phyloP scores from a whole-genome alignment of 805 yeast genomes.

The Saccharomycopsis capsularis region DNA sequence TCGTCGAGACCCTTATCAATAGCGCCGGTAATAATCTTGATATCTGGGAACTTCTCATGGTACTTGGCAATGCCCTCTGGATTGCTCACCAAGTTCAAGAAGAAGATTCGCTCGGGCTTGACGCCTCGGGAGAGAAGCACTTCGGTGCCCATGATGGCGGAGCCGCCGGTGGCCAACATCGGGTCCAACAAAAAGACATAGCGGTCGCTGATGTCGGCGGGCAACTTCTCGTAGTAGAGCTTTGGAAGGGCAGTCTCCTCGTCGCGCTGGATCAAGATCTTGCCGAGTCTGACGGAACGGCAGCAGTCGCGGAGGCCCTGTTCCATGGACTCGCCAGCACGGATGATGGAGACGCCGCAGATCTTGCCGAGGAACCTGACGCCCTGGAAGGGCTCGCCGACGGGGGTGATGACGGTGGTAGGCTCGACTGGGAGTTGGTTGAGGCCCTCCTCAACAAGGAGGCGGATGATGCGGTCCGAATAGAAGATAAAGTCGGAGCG shows the following conservation, averaged over 20 bases:
- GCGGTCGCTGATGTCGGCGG: constrained; percentile 82
- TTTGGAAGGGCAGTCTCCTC: constrained; percentile 96
- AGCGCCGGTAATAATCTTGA: constrained; percentile 89
- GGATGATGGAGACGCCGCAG: constrained; percentile 95
- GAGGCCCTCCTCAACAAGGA: constrained; percentile 91
- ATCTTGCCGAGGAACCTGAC: constrained; percentile 82
- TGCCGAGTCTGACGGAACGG: constrained; percentile 92
- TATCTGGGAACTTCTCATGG: constrained; percentile 70
- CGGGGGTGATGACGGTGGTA: constrained; percentile 63
- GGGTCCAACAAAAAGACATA: constrained; percentile 92
- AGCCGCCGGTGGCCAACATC: constrained; percentile 98
- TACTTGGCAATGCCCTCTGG: constrained; percentile 89
- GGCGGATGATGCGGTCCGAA: constrained; percentile 88
- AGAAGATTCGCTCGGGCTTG: constrained; percentile 76
- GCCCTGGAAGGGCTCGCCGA: constrained; percentile 67
- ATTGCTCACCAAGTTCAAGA: constrained; percentile 84
- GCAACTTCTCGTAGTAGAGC: constrained; percentile 87
- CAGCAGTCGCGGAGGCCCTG: constrained; percentile 97
- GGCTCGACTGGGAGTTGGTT: constrained; percentile 87
- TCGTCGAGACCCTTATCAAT: constrained; percentile 84
- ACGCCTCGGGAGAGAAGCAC: constrained; percentile 85
- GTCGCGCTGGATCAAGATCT: constrained; percentile 93
- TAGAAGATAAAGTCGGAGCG: constrained; percentile 94
- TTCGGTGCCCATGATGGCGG: constrained; percentile 95
- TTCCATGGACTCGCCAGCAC: constrained; percentile 99